Evolutionary conservation across 1,139 yeast species (phyloP).

Genomic region (Scheffersomyces cryptocercus): DNA sequence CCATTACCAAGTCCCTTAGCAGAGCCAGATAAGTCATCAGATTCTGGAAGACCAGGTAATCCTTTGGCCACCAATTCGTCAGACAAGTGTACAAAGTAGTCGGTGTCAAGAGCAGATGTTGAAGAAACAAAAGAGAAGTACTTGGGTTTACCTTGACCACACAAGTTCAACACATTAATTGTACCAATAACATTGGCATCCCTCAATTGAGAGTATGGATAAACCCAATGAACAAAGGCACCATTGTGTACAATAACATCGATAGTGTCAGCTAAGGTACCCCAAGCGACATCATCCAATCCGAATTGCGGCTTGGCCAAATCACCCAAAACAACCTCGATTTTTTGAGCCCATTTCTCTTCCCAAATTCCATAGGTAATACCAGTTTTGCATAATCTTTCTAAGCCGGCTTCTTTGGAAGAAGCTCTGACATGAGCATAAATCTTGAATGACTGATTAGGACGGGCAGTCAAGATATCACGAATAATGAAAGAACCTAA

Average conservation of each 20-base stretch:
- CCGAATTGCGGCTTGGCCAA: conserved; percentile 75
- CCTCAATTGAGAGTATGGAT: conserved; percentile 85
- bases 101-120: conserved; percentile 88
- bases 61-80: conserved; percentile 69
- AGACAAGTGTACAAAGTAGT: conserved; percentile 74
- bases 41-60: conserved; percentile 70
- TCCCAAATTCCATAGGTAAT: conserved; percentile 86
- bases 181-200: conserved; percentile 94
- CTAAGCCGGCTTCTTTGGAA: conserved; percentile 64
- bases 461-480: conserved; percentile 60
- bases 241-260: conserved; percentile 95
- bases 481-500: conserved; percentile 85
- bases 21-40: conserved; percentile 82
- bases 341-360: conserved; percentile 53
- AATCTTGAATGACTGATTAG: conserved; percentile 51
- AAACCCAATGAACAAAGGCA: conserved; percentile 98
- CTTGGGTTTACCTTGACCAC: conserved; percentile 80
- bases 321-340: conserved; percentile 83
- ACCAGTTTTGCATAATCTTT: conserved; percentile 76
- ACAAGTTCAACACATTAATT: conserved; percentile 77
- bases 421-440: conserved; percentile 92
- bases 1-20: conserved; percentile 83
- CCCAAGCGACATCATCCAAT: conserved; percentile 59
- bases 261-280: conserved; percentile 51
- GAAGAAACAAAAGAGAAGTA: conserved; percentile 90